These are phyloP conservation scores for Jackrogersella multiformis DNA, from an alignment of 495 filamentous ascomycete genomes.

Conservation along the genomic window DNA sequence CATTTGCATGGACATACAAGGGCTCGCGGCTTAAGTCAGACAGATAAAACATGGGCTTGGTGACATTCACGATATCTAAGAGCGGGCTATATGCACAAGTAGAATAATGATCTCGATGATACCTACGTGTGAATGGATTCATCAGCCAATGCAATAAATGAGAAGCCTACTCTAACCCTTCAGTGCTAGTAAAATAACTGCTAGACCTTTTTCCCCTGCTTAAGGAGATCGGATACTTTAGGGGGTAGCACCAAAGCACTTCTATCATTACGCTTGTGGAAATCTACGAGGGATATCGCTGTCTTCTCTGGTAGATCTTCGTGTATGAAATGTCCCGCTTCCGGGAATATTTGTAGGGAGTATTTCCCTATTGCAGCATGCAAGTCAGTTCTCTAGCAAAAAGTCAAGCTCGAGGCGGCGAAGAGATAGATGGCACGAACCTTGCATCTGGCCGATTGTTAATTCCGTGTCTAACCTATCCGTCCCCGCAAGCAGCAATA, in stretches of 20 bases:
- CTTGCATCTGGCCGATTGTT: conserved; percentile 98
- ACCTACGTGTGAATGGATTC: neutral
- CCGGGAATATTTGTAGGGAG: conserved; percentile 91
- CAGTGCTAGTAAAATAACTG: neutral
- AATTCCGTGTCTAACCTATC: conserved; percentile 93
- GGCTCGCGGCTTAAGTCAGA: neutral
- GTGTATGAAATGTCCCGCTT: conserved; percentile 95
- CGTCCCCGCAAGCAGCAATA: conserved; percentile 90
- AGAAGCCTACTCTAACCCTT: neutral
- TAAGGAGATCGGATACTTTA: conserved; percentile 75
- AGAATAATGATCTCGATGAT: neutral
- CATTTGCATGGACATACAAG: conserved; percentile 22
- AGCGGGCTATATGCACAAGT: neutral
- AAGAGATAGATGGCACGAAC: conserved; percentile 52
- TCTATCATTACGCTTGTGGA: conserved; percentile 89
- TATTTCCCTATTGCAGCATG: conserved; percentile 77
- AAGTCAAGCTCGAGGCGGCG: neutral
- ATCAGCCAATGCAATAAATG: neutral
- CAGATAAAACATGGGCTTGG: conserved; percentile 9
- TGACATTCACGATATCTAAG: neutral
- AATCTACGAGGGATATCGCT: conserved; percentile 84
- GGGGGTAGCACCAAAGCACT: conserved; percentile 85
- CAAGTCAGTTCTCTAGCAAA: conserved; percentile 11
- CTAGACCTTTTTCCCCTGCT: conserved; percentile 62
- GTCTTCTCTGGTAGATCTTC: conserved; percentile 93